These are phyloP conservation scores for Buddleja alternifolia DNA, from an alignment of 257 asterid species.

Conservation along the genomic window DNA sequence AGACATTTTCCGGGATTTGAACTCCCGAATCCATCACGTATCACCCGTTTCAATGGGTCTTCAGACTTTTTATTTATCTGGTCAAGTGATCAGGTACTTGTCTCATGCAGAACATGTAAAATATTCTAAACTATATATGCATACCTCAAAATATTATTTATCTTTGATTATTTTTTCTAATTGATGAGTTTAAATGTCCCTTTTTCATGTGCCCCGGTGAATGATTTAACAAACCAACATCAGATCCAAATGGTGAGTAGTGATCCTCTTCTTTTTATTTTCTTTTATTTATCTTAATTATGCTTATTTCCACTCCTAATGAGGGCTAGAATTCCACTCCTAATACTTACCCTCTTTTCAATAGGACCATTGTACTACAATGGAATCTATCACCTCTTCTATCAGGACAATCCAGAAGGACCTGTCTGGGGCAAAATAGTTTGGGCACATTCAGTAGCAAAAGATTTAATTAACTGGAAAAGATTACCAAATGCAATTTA, in stretches of 20 bases:
- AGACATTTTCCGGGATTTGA: too few species aligned
- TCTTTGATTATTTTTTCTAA: not conserved
- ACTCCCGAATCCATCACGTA: too few species aligned
- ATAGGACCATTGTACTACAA: constrained; percentile 77
- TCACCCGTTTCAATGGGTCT: too few species aligned
- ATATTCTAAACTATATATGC: too few species aligned
- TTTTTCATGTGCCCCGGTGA: constrained; percentile 31
- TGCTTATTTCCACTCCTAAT: not conserved
- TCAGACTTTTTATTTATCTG: too few species aligned
- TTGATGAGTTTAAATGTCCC: constrained; percentile 5
- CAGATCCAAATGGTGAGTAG: constrained; percentile 51
- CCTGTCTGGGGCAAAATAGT: constrained; percentile 78
- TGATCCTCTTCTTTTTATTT: too few species aligned
- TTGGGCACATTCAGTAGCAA: constrained; percentile 84
- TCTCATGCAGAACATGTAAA: too few species aligned
- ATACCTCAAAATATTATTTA: too few species aligned
- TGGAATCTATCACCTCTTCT: constrained; percentile 76
- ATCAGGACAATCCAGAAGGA: constrained; percentile 77
- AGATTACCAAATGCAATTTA: constrained; percentile 48
- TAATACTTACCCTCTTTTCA: not conserved
- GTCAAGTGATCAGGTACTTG: too few species aligned
- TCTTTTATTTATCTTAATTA: not conserved
- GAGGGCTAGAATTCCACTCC: too few species aligned
- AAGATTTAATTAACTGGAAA: constrained; percentile 67
- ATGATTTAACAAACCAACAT: constrained; percentile 14